Percentiles rank a stretch among this genome's conserved stretches.
Evolutionary conservation across 345 rosid genomes (phyloP).

Genomic region (Hibiscus tridactylites): DNA sequence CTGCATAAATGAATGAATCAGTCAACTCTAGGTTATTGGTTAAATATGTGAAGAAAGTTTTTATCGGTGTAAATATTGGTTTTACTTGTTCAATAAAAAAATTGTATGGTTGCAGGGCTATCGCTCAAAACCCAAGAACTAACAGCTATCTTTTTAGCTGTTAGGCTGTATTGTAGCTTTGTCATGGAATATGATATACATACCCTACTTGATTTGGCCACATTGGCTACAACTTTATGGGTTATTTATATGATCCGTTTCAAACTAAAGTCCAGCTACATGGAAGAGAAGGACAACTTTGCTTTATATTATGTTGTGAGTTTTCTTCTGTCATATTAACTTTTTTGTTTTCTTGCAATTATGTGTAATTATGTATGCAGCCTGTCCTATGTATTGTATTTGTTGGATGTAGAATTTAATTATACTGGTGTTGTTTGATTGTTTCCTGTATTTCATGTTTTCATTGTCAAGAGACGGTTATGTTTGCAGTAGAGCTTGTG

Average conservation of each 20-base stretch:
- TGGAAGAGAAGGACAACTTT: conserved; percentile 96
- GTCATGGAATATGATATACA: conserved; percentile 99
- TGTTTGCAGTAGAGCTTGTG: neutral
- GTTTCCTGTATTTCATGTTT: neutral
- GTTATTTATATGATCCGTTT: conserved; percentile 97
- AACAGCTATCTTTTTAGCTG: conserved; percentile 89
- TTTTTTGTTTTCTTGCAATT: neutral
- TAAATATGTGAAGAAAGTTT: neutral
- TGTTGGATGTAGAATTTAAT: neutral
- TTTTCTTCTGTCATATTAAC: neutral
- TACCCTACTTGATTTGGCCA: conserved; percentile 85
- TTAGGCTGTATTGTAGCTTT: conserved; percentile 87
- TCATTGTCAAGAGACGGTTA: neutral
- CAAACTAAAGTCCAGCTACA: conserved; percentile 81
- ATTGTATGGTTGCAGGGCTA: conserved; percentile 51
- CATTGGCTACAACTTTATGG: conserved; percentile 90
- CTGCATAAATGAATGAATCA: neutral
- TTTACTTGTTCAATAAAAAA: neutral
- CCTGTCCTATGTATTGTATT: neutral
- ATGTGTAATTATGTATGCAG: neutral
- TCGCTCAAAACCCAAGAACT: conserved; percentile 93
- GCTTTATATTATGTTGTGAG: conserved; percentile 87
- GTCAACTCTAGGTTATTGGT: neutral
- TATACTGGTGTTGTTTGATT: no score
- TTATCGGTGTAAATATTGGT: neutral